Base-by-base conservation (phyloP, 257 asterid species). In the Solanum sitiens region DNA sequence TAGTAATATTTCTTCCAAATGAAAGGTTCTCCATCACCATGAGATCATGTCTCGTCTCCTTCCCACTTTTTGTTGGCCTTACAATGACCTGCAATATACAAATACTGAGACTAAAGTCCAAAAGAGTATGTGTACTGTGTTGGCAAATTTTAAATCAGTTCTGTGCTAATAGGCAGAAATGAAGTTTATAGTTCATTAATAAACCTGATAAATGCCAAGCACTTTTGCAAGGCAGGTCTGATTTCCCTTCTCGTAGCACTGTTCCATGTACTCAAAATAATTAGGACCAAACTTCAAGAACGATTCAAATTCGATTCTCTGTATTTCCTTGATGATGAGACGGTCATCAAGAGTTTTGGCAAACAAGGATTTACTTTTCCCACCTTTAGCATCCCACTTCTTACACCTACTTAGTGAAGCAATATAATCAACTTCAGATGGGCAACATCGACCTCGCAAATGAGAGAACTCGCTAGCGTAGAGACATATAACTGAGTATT, bases 11-110 rank as follows among this genome's bases (percentile, higher is more conserved):
- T 72, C 96, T 93, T 75, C 98, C 98, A 89, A 95, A 95, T 35
- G 98, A 93, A 89, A 97, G 98, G 90, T 97, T 95, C 92, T 97
- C 99, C 99, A 97, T 95, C 92, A 97, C 98, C 93, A 97, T 91
- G 79, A 97, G 92, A 91, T 95, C 97, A 67, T 93, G 97, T 89
- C 94, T 94, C 25, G 90, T 76, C 91, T 97, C 99, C 92, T 93
- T 97, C 87, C 96, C 96, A 47, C 86, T 90, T 93, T 92, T 95
- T 47, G 32, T 30, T 11, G 91, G 93, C 88, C 95, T 93, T 87
- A 92, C 86, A 84, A 89, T 93, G 73, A 97, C 98, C 98, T 97
- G 89, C 82, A 83, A 84, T 70, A 72, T 5, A 61, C 39, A 53
- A 88, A 84, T 82, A 61, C 42, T 40, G 84, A 27, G 11, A 50